Evolutionary conservation across 1,284 basidiomycete species (phyloP), one percentile per base, ranked within the genome.

Genomic region (Trichosporon faecale): DNA sequence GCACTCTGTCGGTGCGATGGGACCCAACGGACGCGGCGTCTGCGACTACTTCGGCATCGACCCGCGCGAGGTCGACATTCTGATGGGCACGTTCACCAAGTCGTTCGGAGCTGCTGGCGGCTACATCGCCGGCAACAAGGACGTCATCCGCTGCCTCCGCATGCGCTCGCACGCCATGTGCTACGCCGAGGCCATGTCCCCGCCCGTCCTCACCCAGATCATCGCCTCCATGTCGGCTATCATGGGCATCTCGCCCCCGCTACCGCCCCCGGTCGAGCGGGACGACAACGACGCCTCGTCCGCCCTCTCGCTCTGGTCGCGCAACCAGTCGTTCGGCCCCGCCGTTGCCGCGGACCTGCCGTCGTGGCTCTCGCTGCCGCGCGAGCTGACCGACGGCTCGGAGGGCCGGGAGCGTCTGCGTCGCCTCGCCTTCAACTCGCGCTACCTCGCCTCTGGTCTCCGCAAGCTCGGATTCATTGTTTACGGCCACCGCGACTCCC

Each of bases 81-180:
- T 98, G 74, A 99, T 99, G 96, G 96, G 96, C 69, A 99, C 96
- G 0, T 97, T 99, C 82, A 99, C 96, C 46, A 99, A 99, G 84
- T 98, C 95, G 0, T 99, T 99, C 79, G 97, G 96, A 70, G 95
- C 96, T 1, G 92, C 95, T 0, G 96, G 96, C 68, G 96, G 96
- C 16, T 98, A 99, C 85, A 91, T 99, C 75, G 88, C 94, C 3
- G 96, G 93, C 6, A 89, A 85, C 77, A 94, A 94, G 80, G 82
- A 85, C 7, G 85, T 97, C 68, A 91, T 98, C 76, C 90, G 94
- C 77, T 87, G 90, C 16, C 87, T 99, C 3, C 91, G 95, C 25
- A 78, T 94, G 29, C 87, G 89, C 67, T 94, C 93, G 8, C 91
- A 98, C 81, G 89, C 93, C 1, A 91, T 93, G 66, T 85, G 90